Evolutionary conservation across 2,329 filamentous ascomycete genomes (phyloP), one percentile per base, ranked within the genome.

Genomic region (Celoporthe dispersa): DNA sequence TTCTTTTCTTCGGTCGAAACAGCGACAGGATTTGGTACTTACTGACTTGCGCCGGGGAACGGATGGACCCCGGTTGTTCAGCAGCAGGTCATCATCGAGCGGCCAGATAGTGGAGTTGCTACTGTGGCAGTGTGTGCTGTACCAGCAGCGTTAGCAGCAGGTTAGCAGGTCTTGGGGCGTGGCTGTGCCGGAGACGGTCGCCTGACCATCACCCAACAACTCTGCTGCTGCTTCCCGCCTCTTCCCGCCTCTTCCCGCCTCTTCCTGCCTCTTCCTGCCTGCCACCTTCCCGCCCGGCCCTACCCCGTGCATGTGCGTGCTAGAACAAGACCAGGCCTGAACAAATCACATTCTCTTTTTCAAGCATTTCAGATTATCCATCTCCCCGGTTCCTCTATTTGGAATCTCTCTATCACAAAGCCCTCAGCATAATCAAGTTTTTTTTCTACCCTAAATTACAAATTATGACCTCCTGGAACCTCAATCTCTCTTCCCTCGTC

Each of bases 181-280:
- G 60, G 60, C 60, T 63, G 60, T 63, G 60, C 25, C 19, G n/a
- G n/a, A 12, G 22, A 14, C 1, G 39, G 37, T 63, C 60, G 60
- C 60, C 35, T 63, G 60, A 63, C 39, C 35, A 41, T 28, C 39
- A 35, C 14, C 55, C 25, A 59, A 59, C 25, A 31, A 19, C 55
- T 41, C 55, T 16, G 19, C n/a, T 62, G 19, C 51, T 9, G 25
- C 11, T 25, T 4, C 51, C 25, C 25, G 51, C 25, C n/a, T 12
- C 9, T 5, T n/a, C 25, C 25, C 48, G 41, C 19, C 41, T 4
- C 41, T 44, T 44, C 44, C 51, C n/a, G n/a, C 25, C n/a, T 12
- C 9, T 5, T n/a, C 25, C 25, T 22, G 41, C 19, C 41, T 4
- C 41, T 44, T 44, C 44, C 51, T 9, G n/a, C 51, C n/a, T 28